Evolutionary conservation across 2,329 filamentous ascomycete genomes (phyloP).

Genomic region (Penicillium sp.): DNA sequence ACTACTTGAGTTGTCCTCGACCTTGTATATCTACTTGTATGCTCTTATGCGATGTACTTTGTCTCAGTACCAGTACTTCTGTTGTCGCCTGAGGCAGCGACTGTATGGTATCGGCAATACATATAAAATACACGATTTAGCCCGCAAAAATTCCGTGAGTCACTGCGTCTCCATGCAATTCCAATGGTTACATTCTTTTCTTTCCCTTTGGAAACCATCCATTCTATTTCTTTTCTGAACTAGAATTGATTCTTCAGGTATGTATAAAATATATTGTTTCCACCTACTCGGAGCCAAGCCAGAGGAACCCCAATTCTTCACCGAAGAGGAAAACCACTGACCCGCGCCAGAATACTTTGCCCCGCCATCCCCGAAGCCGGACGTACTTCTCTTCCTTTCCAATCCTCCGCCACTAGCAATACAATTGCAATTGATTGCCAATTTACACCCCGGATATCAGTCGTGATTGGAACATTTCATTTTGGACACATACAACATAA

Average conservation of each 20-base stretch:
- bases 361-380: slow-evolving; percentile 27
- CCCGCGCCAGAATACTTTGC: slow-evolving; percentile 19
- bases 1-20: no score
- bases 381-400: slow-evolving; percentile 20
- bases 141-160: slow-evolving; percentile 11
- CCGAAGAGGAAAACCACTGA: slow-evolving; percentile 16
- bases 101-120: slow-evolving; percentile 2
- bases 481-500: neutral
- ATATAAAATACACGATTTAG: slow-evolving; percentile 3
- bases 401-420: slow-evolving; percentile 20
- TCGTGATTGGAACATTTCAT: slow-evolving; percentile 5
- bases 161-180: no score
- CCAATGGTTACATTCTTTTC: no score
- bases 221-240: no score
- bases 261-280: no score
- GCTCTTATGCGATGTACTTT: no score
- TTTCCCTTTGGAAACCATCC: no score
- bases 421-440: slow-evolving; percentile 8
- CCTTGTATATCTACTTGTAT: no score
- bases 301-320: slow-evolving; percentile 1
- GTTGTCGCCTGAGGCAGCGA: neutral
- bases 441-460: slow-evolving; percentile 12
- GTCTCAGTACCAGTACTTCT: no score
- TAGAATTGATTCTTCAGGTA: no score
- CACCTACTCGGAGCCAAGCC: neutral